A percentile compares a stretch with the other conserved stretches of the same genome.
These are phyloP conservation scores for Mayamaea pseudoterrestris DNA, from an alignment of 108 stramenopile genomes.

Conservation along the genomic window DNA sequence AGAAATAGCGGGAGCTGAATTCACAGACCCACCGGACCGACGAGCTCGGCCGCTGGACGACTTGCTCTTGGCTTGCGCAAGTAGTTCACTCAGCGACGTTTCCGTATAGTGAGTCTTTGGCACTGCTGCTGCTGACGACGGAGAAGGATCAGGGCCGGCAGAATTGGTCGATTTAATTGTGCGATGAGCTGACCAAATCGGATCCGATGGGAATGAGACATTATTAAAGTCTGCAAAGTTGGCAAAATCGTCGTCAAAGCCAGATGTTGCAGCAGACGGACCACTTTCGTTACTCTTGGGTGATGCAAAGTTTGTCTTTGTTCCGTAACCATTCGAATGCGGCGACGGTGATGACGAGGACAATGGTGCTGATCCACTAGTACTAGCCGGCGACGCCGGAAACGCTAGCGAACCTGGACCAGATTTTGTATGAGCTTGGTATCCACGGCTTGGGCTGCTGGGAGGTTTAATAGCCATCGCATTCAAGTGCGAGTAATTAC, in stretches of 20 bases:
- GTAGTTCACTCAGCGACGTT: constrained; percentile 29
- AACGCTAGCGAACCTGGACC: not conserved
- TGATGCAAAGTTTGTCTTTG: constrained; percentile 12
- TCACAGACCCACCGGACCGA: constrained; percentile 39
- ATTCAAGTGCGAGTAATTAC: too few species aligned
- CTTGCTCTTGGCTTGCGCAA: constrained; percentile 41
- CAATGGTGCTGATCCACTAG: not conserved
- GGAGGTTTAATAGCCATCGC: too few species aligned
- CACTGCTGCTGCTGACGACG: too few species aligned
- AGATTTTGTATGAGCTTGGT: too few species aligned
- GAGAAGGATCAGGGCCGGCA: too few species aligned
- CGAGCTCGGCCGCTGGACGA: constrained; percentile 4
- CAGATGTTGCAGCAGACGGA: not conserved
- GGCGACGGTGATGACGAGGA: too few species aligned
- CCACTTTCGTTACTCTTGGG: constrained; percentile 12
- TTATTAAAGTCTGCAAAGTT: constrained; percentile 28
- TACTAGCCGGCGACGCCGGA: not conserved
- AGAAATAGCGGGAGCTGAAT: constrained; percentile 64
- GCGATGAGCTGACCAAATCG: too few species aligned
- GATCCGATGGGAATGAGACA: too few species aligned
- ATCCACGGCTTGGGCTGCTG: too few species aligned
- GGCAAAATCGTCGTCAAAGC: constrained; percentile 14
- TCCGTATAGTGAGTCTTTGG: too few species aligned
- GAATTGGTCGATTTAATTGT: too few species aligned
- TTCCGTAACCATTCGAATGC: too few species aligned